phyloP scores from a whole-genome alignment of 768 basidiomycete genomes.

The Russula brevipes region DNA sequence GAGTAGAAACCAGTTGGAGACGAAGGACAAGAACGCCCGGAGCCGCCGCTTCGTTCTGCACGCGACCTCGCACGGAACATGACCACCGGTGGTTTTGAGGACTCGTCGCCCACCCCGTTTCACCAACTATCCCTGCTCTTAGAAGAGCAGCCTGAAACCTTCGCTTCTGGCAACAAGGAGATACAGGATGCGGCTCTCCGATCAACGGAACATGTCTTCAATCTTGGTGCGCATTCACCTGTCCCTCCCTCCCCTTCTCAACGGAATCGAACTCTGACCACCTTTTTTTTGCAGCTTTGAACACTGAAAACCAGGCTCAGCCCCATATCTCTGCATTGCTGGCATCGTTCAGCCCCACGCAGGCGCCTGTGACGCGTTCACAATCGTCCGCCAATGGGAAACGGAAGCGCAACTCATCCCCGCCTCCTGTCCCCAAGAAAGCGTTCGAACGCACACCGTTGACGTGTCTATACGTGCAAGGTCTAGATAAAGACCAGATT shows the following conservation, averaged over 20 bases:
- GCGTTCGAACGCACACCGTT: constrained; percentile 63
- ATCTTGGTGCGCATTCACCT: constrained; percentile 50
- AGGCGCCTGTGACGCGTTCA: constrained; percentile 73
- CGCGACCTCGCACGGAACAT: neutral
- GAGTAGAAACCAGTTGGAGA: neutral
- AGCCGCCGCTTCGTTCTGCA: neutral
- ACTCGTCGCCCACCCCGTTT: constrained; percentile 40
- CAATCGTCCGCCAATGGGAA: constrained; percentile 44
- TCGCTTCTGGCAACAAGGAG: constrained; percentile 50
- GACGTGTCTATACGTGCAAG: constrained; percentile 65
- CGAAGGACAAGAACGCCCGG: neutral
- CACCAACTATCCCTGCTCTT: constrained; percentile 49
- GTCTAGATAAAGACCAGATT: constrained; percentile 79
- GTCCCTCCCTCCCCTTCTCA: neutral
- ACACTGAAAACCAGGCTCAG: constrained; percentile 60
- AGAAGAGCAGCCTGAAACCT: constrained; percentile 47
- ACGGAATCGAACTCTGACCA: constrained; percentile 2
- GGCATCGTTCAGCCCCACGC: constrained; percentile 56
- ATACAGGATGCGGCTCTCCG: constrained; percentile 54
- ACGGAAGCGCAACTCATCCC: constrained; percentile 40
- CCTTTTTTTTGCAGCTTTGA: constrained; percentile 45
- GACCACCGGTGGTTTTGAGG: constrained; percentile 14
- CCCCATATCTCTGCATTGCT: constrained; percentile 63
- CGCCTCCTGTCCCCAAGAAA: constrained; percentile 31
- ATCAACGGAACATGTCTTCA: constrained; percentile 73